Evolutionary conservation across 2,329 filamentous ascomycete genomes (phyloP).

Genomic region (Fusarium protoensiforme): DNA sequence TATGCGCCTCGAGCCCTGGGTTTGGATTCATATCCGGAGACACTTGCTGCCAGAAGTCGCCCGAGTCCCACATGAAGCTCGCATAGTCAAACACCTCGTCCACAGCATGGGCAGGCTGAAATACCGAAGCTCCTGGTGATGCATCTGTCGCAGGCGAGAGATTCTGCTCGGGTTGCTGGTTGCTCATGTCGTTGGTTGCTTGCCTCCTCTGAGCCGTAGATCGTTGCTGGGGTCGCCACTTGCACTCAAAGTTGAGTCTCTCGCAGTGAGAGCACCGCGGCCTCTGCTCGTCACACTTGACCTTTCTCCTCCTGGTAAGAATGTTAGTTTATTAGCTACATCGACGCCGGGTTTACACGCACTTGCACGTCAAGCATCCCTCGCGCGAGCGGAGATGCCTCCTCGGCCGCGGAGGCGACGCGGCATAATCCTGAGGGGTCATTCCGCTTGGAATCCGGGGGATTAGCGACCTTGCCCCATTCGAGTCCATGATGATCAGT

Average conservation of each 20-base stretch:
- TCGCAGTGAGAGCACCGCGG: slow-evolving; percentile 63
- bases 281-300: slow-evolving; percentile 62
- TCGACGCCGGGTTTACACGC: slow-evolving; percentile 20
- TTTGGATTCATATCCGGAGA: slow-evolving; percentile 40
- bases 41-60: slow-evolving; percentile 49
- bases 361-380: slow-evolving; percentile 58
- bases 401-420: slow-evolving; percentile 28
- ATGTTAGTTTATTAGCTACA: background rate
- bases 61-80: slow-evolving; percentile 60
- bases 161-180: slow-evolving; percentile 29
- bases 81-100: slow-evolving; percentile 60
- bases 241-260: slow-evolving; percentile 62
- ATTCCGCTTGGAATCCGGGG: slow-evolving; percentile 27
- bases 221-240: slow-evolving; percentile 55
- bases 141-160: slow-evolving; percentile 44
- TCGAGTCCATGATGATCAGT: slow-evolving; percentile 18
- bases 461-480: slow-evolving; percentile 29
- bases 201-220: slow-evolving; percentile 35
- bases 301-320: slow-evolving; percentile 56
- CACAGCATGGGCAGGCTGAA: slow-evolving; percentile 47
- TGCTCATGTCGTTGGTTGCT: slow-evolving; percentile 5
- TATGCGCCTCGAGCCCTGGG: slow-evolving; percentile 36
- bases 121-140: slow-evolving; percentile 41
- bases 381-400: slow-evolving; percentile 42
- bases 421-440: slow-evolving; percentile 6